Conservation (phyloP, 139 green algal genomes). For the Chara braunii region DNA sequence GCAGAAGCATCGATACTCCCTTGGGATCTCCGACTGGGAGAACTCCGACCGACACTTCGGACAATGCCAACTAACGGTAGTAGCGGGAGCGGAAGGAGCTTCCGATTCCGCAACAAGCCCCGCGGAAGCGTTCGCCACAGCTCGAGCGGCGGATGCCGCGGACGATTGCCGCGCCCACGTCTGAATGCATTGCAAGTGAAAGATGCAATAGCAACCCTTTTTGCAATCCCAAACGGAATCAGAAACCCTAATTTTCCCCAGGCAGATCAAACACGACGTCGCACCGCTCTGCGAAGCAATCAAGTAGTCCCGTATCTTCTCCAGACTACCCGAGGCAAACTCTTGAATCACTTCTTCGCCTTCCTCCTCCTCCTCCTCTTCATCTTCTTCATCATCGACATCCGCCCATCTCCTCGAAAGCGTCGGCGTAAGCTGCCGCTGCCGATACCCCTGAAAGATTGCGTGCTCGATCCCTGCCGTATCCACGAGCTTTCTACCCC, state of each 20-base stretch:
- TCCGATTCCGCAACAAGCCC: background rate
- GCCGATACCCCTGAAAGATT: conserved; percentile 6
- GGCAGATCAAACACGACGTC: conserved; percentile 26
- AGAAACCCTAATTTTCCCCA: conserved; percentile 14
- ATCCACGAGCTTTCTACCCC: background rate
- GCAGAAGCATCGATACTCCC: conserved; percentile 36
- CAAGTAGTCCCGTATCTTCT: conserved; percentile 37
- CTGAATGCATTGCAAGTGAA: conserved; percentile 36
- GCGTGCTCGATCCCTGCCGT: background rate
- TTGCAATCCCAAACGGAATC: conserved; percentile 27
- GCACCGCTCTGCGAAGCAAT: conserved; percentile 15
- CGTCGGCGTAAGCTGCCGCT: conserved; percentile 7
- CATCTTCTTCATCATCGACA: no score
- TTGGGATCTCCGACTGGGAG: conserved; percentile 1
- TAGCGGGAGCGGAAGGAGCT: background rate
- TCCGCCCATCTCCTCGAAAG: conserved; percentile 3
- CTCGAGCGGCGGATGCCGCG: background rate
- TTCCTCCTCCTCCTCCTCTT: no score
- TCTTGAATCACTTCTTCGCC: no score
- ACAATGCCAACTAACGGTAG: conserved; percentile 29
- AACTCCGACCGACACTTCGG: conserved; percentile 38
- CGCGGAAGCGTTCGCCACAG: conserved; percentile 1
- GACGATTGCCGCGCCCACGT: conserved; percentile 26
- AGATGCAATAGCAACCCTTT: conserved; percentile 9
- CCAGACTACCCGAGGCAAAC: background rate